These are phyloP conservation scores for Trypanosoma brucei DNA, from an alignment of 208 protist species.

Conservation along the genomic window DNA sequence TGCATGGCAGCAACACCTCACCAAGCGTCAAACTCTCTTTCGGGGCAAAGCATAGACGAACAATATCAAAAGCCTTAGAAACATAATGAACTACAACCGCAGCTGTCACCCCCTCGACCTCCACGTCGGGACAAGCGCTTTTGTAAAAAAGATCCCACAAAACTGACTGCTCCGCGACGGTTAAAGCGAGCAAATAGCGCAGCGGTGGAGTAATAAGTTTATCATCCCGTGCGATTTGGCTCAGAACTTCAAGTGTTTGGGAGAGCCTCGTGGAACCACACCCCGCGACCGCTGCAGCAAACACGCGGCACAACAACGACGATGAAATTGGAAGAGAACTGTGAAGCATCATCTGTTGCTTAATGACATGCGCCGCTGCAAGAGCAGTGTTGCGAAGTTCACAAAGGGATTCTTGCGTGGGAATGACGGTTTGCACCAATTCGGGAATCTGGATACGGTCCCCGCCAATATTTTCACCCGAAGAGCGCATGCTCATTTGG, in stretches of 20 bases:
- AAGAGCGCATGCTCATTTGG: too few relatives aligned
- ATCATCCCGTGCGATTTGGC: conserved; percentile 12
- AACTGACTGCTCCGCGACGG: conserved; percentile 20
- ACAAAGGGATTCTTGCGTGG: not conserved
- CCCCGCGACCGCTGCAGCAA: conserved; percentile 10
- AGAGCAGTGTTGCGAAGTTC: conserved; percentile 5
- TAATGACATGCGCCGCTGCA: conserved; percentile 11
- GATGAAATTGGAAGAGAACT: conserved; percentile 10
- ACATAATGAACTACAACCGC: conserved; percentile 2
- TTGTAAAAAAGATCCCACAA: conserved; percentile 11
- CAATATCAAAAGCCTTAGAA: not conserved
- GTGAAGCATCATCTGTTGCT: conserved; percentile 15
- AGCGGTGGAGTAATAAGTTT: conserved; percentile 17
- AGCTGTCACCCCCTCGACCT: not conserved
- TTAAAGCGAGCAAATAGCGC: conserved; percentile 12
- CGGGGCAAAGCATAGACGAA: conserved; percentile 15
- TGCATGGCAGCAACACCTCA: conserved; percentile 6
- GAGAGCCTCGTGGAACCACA: not conserved
- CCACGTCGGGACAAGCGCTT: not conserved
- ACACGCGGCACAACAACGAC: conserved; percentile 12
- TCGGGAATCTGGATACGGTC: too few relatives aligned
- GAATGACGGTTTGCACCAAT: not conserved
- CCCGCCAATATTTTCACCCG: too few relatives aligned
- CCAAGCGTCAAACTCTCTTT: conserved; percentile 7
- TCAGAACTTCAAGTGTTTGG: not conserved